A percentile compares a stretch with the other conserved stretches of the same genome.
These are phyloP conservation scores for Mortierella alpina DNA, from an alignment of 192 early-diverging fungal genomes.

Conservation along the genomic window DNA sequence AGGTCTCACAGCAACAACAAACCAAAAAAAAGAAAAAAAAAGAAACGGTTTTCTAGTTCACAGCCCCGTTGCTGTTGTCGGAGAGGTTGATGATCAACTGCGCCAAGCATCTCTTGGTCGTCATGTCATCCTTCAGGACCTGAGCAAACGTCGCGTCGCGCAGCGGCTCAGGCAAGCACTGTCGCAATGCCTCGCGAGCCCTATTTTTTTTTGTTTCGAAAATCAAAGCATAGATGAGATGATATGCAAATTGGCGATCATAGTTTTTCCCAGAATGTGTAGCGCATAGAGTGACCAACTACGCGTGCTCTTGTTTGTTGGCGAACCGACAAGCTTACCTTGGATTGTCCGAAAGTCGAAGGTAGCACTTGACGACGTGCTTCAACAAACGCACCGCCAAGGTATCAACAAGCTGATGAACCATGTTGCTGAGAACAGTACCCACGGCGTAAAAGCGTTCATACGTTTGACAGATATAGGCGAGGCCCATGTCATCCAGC, in stretches of 20 bases:
- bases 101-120: conserved; percentile 86
- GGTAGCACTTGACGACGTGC: conserved; percentile 93
- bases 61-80: conserved; percentile 33
- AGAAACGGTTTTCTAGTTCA: conserved; percentile 8
- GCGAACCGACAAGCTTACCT: conserved; percentile 37
- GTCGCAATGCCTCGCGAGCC: conserved; percentile 90
- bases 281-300: background rate
- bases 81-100: conserved; percentile 72
- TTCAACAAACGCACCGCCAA: conserved; percentile 90
- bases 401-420: conserved; percentile 88
- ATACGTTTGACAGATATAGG: conserved; percentile 90
- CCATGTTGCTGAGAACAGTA: conserved; percentile 95
- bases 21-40: too few relatives aligned
- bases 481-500: conserved; percentile 91
- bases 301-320: background rate
- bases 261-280: too few relatives aligned
- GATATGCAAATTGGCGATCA: too few relatives aligned
- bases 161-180: conserved; percentile 89
- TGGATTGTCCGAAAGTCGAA: conserved; percentile 93
- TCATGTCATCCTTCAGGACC: conserved; percentile 89
- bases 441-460: conserved; percentile 95
- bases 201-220: conserved; percentile 38
- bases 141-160: conserved; percentile 88
- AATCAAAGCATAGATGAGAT: background rate
- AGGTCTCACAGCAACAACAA: background rate